Percentiles rank a stretch among this genome's conserved stretches.
These are phyloP conservation scores for Aleurites moluccanus DNA, from an alignment of 441 rosid species.

Conservation along the genomic window DNA sequence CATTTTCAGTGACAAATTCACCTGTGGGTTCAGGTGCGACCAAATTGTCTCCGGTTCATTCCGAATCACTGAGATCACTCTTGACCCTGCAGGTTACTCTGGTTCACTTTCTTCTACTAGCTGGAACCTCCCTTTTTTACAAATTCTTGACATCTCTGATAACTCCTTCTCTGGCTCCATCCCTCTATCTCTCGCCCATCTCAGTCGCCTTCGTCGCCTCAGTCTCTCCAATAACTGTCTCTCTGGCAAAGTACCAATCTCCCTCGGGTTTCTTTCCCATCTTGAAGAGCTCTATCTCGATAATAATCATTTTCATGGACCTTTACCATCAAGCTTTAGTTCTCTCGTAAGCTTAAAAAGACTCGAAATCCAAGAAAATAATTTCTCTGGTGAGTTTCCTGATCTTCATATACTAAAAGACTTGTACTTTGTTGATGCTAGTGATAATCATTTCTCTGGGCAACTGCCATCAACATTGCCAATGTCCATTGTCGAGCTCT, in stretches of 20 bases:
- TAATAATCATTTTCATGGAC: constrained; percentile 50
- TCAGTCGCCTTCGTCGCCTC: constrained; percentile 57
- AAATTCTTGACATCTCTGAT: constrained; percentile 59
- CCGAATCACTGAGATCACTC: constrained; percentile 69
- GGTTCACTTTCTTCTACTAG: constrained; percentile 50
- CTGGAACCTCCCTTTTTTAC: constrained; percentile 60
- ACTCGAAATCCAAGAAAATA: constrained; percentile 65
- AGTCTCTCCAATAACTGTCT: constrained; percentile 52
- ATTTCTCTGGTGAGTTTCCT: constrained; percentile 57
- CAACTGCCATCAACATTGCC: constrained; percentile 46
- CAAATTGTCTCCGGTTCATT: constrained; percentile 34
- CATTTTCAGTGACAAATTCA: constrained; percentile 63
- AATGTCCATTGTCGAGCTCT: constrained; percentile 49
- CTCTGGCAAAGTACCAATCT: constrained; percentile 57
- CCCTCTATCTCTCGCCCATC: constrained; percentile 53
- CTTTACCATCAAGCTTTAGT: constrained; percentile 53
- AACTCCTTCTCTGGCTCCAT: constrained; percentile 61
- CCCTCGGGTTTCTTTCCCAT: constrained; percentile 48
- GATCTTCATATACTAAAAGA: constrained; percentile 45
- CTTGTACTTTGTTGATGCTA: constrained; percentile 59
- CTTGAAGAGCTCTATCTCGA: constrained; percentile 67
- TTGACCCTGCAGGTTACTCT: constrained; percentile 73
- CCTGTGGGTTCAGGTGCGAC: constrained; percentile 84
- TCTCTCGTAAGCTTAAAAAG: constrained; percentile 46
- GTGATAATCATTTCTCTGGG: constrained; percentile 57